These are phyloP conservation scores for Imleria badia DNA, from an alignment of 768 basidiomycete genomes.

Conservation along the genomic window DNA sequence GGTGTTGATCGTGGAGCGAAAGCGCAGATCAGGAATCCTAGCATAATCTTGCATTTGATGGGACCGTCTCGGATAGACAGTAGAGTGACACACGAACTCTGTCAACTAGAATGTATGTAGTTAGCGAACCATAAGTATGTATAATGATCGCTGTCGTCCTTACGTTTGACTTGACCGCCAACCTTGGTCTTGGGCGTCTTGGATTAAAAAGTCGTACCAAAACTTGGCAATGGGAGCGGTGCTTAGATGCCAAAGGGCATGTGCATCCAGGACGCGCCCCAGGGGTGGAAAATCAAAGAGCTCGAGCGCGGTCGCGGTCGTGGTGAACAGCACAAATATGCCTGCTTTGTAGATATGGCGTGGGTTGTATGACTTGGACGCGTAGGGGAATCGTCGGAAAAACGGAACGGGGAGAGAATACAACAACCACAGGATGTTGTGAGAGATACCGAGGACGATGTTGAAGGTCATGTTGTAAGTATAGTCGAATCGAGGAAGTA, in stretches of 20 bases:
- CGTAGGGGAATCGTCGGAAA: conserved; percentile 54
- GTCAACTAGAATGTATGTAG: conserved; percentile 15
- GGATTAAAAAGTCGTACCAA: conserved; percentile 85
- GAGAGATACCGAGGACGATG: conserved; percentile 66
- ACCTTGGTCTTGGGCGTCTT: conserved; percentile 68
- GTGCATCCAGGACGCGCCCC: conserved; percentile 78
- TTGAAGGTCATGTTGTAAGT: conserved; percentile 91
- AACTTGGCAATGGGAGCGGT: conserved; percentile 73
- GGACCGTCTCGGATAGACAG: neutral
- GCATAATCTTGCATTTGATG: conserved; percentile 1
- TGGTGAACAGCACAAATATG: conserved; percentile 67
- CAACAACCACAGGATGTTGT: conserved; percentile 79
- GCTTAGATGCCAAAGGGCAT: conserved; percentile 88
- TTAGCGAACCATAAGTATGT: conserved; percentile 4
- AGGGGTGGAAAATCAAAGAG: conserved; percentile 89
- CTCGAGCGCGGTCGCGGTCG: conserved; percentile 75
- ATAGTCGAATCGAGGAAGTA: conserved; percentile 85
- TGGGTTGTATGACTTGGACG: conserved; percentile 59
- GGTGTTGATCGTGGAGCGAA: conserved; percentile 31
- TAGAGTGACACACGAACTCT: neutral
- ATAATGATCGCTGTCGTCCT: conserved; percentile 5
- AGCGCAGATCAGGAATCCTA: conserved; percentile 20
- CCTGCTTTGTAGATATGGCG: conserved; percentile 52
- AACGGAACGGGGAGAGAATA: conserved; percentile 58
- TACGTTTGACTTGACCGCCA: conserved; percentile 53